A percentile compares a stretch with the other conserved stretches of the same genome.
phyloP scores from a whole-genome alignment of 2,329 filamentous ascomycete genomes.

The Ceratocystis ficicola region DNA sequence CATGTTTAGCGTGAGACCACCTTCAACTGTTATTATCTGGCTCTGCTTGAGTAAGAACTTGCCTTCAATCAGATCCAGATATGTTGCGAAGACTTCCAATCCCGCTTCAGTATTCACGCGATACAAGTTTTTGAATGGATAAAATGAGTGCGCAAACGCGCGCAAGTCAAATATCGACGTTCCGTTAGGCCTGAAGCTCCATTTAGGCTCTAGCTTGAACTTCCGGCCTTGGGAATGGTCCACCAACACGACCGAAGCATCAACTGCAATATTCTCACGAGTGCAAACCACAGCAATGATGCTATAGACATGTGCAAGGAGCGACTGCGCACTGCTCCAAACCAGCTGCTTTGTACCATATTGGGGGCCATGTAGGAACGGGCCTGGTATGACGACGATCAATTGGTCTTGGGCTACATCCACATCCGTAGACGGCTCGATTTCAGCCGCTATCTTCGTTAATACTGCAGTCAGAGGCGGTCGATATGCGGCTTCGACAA shows the following conservation, averaged over 20 bases:
- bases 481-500: constrained; percentile 48
- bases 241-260: constrained; percentile 58
- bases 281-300: constrained; percentile 62
- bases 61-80: constrained; percentile 37
- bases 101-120: constrained; percentile 54
- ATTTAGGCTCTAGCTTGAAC: constrained; percentile 29
- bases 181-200: constrained; percentile 34
- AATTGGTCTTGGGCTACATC: constrained; percentile 27
- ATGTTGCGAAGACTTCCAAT: constrained; percentile 43
- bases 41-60: constrained; percentile 38
- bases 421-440: constrained; percentile 1
- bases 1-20: constrained; percentile 33
- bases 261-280: constrained; percentile 48
- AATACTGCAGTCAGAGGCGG: constrained; percentile 45
- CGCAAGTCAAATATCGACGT: constrained; percentile 39
- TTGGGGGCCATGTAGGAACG: constrained; percentile 44
- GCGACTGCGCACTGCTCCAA: constrained; percentile 58
- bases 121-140: constrained; percentile 54
- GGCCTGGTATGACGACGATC: constrained; percentile 48
- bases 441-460: constrained; percentile 29
- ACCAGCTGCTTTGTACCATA: constrained; percentile 39
- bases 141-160: constrained; percentile 41
- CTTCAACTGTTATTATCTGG: constrained; percentile 41
- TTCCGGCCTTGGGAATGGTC: constrained; percentile 40
- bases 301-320: constrained; percentile 66